Percentiles rank a stretch among this genome's conserved stretches.
Evolutionary conservation across 495 filamentous ascomycete genomes (phyloP).

Genomic region (Pseudevernia furfuracea): DNA sequence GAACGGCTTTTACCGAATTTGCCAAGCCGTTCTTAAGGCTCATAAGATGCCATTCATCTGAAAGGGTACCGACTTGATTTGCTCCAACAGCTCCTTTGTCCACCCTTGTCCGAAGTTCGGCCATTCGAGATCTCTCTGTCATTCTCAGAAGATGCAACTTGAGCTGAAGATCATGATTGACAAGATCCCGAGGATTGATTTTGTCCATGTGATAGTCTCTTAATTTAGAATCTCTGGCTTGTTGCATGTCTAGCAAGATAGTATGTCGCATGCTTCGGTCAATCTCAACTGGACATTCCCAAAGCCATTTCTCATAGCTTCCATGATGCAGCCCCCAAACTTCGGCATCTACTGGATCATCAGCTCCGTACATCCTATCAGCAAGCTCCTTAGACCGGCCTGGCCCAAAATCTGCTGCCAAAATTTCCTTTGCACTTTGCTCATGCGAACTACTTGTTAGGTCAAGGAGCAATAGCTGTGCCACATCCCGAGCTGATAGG

Average conservation of each 20-base stretch:
- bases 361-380: conserved; percentile 8
- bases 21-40: conserved; percentile 8
- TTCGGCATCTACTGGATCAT: conserved; percentile 2
- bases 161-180: conserved; percentile 8
- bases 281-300: conserved; percentile 3
- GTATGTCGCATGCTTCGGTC: conserved; percentile 11
- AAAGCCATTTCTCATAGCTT: conserved; percentile 6
- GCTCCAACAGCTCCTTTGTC: conserved; percentile 11
- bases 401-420: neutral
- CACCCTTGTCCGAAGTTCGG: conserved; percentile 6
- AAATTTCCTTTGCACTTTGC: neutral
- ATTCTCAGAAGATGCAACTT: conserved; percentile 1
- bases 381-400: neutral
- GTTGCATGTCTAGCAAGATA: conserved; percentile 8
- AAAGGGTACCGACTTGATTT: neutral
- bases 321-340: neutral
- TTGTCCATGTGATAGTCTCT: neutral
- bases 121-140: conserved; percentile 6
- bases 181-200: neutral
- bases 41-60: conserved; percentile 11
- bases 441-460: conserved; percentile 1
- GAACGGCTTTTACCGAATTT: conserved; percentile 5
- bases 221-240: neutral
- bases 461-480: neutral
- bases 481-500: neutral